These are phyloP conservation scores for Litchi chinensis DNA, from an alignment of 345 rosid genomes.

Conservation along the genomic window DNA sequence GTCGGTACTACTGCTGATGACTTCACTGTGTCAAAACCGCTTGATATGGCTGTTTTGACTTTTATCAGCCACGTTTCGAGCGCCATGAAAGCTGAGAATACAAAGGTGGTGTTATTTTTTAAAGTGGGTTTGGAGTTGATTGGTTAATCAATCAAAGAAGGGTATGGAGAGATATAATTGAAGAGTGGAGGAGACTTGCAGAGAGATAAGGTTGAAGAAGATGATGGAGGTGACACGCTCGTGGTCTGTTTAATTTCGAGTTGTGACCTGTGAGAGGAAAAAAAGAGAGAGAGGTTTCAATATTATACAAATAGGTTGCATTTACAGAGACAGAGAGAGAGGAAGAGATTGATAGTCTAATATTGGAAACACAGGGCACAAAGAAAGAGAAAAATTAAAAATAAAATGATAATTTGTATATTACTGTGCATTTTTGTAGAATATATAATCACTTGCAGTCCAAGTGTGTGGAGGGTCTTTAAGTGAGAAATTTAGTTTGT, in stretches of 20 bases:
- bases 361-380: neutral
- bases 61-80: slow-evolving; percentile 81
- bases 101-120: neutral
- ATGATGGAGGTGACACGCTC: slow-evolving; percentile 41
- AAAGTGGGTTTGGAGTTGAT: neutral
- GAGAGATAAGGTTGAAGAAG: slow-evolving; percentile 37
- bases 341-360: neutral
- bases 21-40: slow-evolving; percentile 48
- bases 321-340: neutral
- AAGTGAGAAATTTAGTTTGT: neutral
- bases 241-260: slow-evolving; percentile 47
- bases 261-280: neutral
- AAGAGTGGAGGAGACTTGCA: slow-evolving; percentile 30
- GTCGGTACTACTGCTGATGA: slow-evolving; percentile 24
- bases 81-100: slow-evolving; percentile 49
- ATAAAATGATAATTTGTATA: neutral
- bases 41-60: slow-evolving; percentile 67
- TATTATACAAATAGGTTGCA: slow-evolving; percentile 23
- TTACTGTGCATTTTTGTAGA: neutral
- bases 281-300: slow-evolving; percentile 26
- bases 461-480: neutral
- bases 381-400: neutral
- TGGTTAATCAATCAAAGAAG: neutral
- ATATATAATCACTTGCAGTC: slow-evolving; percentile 11
- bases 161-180: slow-evolving; percentile 27